A percentile compares a stretch with the other conserved stretches of the same genome.
phyloP scores from a whole-genome alignment of 202 grass and related monocot genomes.

The Bolboschoenoplectus hybrid region DNA sequence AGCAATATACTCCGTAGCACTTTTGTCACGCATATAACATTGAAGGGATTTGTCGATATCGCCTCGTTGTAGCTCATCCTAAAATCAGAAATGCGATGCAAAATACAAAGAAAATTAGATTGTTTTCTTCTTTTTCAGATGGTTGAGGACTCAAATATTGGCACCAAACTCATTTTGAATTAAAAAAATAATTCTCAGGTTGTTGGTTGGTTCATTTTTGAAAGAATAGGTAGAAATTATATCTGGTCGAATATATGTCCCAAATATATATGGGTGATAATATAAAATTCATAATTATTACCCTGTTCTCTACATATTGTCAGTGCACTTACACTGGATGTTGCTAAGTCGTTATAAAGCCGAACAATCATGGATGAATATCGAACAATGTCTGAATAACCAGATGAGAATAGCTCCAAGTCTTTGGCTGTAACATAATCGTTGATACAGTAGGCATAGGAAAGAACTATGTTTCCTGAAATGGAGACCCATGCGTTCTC shows the following conservation, averaged over 20 bases:
- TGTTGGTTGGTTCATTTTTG: not conserved
- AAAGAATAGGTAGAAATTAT: too few species aligned
- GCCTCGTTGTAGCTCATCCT: slow-evolving; percentile 22
- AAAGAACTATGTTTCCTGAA: not conserved
- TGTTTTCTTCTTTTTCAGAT: too few species aligned
- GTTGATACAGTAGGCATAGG: slow-evolving; percentile 25
- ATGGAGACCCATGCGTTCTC: slow-evolving; percentile 21
- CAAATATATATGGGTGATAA: not conserved
- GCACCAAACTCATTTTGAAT: too few species aligned
- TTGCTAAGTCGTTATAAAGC: slow-evolving; percentile 22
- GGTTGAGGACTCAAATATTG: too few species aligned
- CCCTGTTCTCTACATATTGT: too few species aligned
- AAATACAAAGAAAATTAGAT: too few species aligned
- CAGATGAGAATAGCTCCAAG: slow-evolving; percentile 13
- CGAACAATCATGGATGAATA: slow-evolving; percentile 11
- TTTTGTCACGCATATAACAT: slow-evolving; percentile 32
- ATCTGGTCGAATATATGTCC: not conserved
- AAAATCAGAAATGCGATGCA: too few species aligned
- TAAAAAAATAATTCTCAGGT: too few species aligned
- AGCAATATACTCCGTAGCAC: too few species aligned
- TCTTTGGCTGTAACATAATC: not conserved
- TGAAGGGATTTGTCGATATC: slow-evolving; percentile 25
- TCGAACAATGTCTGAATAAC: slow-evolving; percentile 12
- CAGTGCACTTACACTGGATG: slow-evolving; percentile 32
- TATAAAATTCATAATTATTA: not conserved